Evolutionary conservation across 495 filamentous ascomycete species (phyloP).

Genomic region (Lophium mytilinum): DNA sequence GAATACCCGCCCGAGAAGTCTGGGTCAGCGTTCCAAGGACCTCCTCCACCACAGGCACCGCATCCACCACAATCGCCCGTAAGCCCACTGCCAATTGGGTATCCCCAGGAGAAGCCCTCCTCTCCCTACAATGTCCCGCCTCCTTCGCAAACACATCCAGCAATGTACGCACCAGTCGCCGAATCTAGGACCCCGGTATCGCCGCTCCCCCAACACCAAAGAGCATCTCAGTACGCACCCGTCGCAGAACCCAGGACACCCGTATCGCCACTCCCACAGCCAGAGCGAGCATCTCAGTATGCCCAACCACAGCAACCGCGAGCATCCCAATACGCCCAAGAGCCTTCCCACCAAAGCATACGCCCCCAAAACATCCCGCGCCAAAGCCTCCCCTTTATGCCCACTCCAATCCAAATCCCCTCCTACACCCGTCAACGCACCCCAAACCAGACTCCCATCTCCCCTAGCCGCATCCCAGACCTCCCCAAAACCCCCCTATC

Average conservation of each 20-base stretch:
- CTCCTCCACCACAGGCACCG: neutral
- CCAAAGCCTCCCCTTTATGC: too few species aligned
- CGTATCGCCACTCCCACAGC: too few species aligned
- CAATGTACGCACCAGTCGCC: neutral
- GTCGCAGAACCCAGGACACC: too few species aligned
- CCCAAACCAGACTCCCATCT: constrained; percentile 7
- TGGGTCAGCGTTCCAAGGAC: neutral
- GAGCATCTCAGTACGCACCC: too few species aligned
- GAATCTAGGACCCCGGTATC: neutral
- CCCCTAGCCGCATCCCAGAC: neutral
- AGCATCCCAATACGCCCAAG: too few species aligned
- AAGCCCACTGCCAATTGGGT: neutral
- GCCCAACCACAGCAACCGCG: too few species aligned
- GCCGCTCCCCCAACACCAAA: too few species aligned
- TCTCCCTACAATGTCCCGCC: neutral
- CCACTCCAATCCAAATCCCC: too few species aligned
- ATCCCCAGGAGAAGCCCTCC: neutral
- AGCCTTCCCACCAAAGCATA: too few species aligned
- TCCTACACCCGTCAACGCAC: neutral
- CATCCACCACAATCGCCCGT: neutral
- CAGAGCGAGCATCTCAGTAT: too few species aligned
- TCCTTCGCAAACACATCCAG: constrained; percentile 1
- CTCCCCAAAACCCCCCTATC: constrained; percentile 4
- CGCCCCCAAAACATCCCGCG: too few species aligned
- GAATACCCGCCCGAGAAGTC: neutral